Base-by-base conservation (phyloP, 208 protist species). In the Leishmania tarentolae region DNA sequence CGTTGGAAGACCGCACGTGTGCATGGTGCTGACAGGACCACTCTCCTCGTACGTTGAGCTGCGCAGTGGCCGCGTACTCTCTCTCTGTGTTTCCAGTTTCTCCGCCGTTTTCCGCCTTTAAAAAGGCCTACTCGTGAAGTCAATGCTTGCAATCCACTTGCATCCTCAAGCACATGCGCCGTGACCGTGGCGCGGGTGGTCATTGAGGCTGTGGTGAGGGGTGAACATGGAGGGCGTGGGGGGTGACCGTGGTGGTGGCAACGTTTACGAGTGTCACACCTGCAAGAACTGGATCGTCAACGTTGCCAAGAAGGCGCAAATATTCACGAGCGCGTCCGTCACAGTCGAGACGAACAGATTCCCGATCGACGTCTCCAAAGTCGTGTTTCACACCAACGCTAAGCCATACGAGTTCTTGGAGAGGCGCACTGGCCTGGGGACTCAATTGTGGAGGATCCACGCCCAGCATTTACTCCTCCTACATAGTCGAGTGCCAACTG, bases 401-500 rank as follows among this genome's bases (percentile, higher is more conserved):
- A 65, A 80, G 35, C 83, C 80, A 6, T 87, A 75, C 73, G 81
- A 90, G 84, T 88, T 90, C 57, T 56, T 78, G 28, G 83, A 86
- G 76, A 90, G 88, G 70, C 78, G 73, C 37, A 80, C 37, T 15
- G 84, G 83, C 71, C 73, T 86, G 52, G 56, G 50, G 4, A 81
- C 78, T n/a, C 84, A 86, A 31, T 40, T 37, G 44, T 84, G 87
- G 87, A 87, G 86, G 81, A 78, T 81, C 7, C 70, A 70, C 66
- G 72, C 76, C 31, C 81, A 88, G 63, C 65, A 71, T 44, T 40
- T 79, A 24, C 46, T 87, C 50, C 73, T 90, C 52, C 78, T 70
- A 91, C 84, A 52, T 44, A 92, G 31, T 88, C 59, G 53, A 80
- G 87, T 66, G 85, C 91, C 57, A 88, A 86, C 82, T 94, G 91